phyloP scores from a whole-genome alignment of 805 yeast genomes.

The Candida pseudoglaebosa region DNA sequence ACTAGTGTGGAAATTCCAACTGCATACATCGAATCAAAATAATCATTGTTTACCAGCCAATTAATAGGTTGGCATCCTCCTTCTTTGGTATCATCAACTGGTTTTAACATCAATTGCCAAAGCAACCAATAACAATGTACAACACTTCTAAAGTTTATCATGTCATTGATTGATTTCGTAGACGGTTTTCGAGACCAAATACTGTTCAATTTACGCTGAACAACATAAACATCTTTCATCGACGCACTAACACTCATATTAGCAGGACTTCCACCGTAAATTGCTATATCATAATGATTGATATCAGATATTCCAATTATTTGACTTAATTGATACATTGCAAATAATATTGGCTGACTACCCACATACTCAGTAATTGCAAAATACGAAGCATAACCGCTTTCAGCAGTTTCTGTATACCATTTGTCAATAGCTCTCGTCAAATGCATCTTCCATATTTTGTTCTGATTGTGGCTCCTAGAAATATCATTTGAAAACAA shows the following conservation, averaged over 20 bases:
- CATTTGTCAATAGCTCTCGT: conserved; percentile 62
- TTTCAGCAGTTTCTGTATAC: conserved; percentile 6
- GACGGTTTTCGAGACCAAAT: conserved; percentile 25
- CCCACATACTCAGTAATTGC: conserved; percentile 2
- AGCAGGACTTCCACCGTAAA: conserved; percentile 78
- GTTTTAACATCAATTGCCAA: conserved; percentile 35
- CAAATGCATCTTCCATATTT: conserved; percentile 67
- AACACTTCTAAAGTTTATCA: conserved; percentile 31
- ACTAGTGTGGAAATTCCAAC: conserved; percentile 35
- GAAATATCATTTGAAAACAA: conserved; percentile 17
- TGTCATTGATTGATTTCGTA: conserved; percentile 19
- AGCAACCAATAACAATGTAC: conserved; percentile 37
- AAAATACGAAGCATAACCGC: conserved; percentile 2
- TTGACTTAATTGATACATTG: conserved; percentile 71
- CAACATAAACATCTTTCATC: conserved; percentile 29
- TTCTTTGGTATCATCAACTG: conserved; percentile 15
- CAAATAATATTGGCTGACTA: conserved; percentile 55
- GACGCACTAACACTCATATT: conserved; percentile 52
- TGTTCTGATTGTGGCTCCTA: conserved; percentile 26
- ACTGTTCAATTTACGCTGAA: conserved; percentile 27
- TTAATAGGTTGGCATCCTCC: conserved; percentile 12
- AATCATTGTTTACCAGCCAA: conserved; percentile 34
- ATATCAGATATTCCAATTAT: conserved; percentile 57
- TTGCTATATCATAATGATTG: conserved; percentile 74
- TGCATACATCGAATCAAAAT: conserved; percentile 34